phyloP scores from a whole-genome alignment of 2,329 filamentous ascomycete genomes.

The Cytospora mali region DNA sequence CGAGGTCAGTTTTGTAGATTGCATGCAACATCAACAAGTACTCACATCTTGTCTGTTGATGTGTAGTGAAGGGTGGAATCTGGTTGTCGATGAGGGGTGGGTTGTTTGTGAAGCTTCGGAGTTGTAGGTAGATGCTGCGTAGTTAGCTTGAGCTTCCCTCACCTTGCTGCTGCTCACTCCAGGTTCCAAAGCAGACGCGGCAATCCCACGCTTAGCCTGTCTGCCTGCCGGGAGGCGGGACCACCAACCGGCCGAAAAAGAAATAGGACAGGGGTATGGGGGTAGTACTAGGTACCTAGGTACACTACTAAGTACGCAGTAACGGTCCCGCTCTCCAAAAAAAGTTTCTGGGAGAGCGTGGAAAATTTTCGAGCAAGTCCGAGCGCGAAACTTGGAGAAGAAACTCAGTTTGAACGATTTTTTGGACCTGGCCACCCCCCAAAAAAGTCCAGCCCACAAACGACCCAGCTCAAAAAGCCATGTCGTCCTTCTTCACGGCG shows the following conservation, averaged over 20 bases:
- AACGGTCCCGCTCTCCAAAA: slow-evolving; percentile 12
- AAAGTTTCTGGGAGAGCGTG: slow-evolving; percentile 13
- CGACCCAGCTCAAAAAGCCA: slow-evolving; percentile 46
- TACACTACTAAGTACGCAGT: background rate
- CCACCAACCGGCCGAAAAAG: background rate
- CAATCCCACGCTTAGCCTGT: background rate
- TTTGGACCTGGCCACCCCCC: slow-evolving; percentile 17
- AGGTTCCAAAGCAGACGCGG: slow-evolving; percentile 1
- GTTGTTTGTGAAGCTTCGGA: slow-evolving; percentile 17
- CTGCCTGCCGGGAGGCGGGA: background rate
- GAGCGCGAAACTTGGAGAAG: slow-evolving; percentile 22
- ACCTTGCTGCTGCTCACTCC: background rate
- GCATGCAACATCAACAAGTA: background rate
- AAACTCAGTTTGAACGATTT: too few species aligned
- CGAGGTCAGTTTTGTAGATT: background rate
- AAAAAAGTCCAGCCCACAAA: slow-evolving; percentile 27
- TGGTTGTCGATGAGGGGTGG: slow-evolving; percentile 13
- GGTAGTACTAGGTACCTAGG: background rate
- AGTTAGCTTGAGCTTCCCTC: slow-evolving; percentile 26
- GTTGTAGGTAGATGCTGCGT: slow-evolving; percentile 10
- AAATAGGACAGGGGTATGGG: background rate
- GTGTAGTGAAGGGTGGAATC: background rate
- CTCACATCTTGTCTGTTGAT: slow-evolving; percentile 30
- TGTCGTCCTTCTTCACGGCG: slow-evolving; percentile 96
- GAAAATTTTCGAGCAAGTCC: slow-evolving; percentile 26